Base-by-base conservation (phyloP, 2,329 filamentous ascomycete species). In the Berkeleyomyces basicola region DNA sequence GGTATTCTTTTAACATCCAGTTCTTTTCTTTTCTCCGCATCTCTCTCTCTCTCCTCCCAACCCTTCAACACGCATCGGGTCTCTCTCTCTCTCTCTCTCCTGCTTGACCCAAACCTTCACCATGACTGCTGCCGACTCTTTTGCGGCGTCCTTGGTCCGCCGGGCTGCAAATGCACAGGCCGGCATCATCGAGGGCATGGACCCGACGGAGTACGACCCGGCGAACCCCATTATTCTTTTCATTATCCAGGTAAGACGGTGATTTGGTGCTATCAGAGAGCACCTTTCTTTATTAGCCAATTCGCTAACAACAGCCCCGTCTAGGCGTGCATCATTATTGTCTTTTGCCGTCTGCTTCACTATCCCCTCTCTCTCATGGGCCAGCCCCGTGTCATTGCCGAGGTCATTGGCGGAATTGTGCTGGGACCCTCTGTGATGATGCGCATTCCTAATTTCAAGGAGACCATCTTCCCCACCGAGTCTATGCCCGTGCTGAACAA, bases 371-470 rank as follows among this genome's bases (percentile, higher is more conserved):
- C 85, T 67, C 85, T 84, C 69, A 78, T 93, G 59, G 83, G 86
- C 63, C 88, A 93, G 70, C 88, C 88, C 66, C 83, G 86, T 57
- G 88, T 93, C 67, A 91, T 93, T 68, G 86, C 88, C 59, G 88
- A 93, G 74, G 88, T 93, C 64, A 83, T 92, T 62, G 87, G 86
- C n/a, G 88, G 88, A 61, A 88, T 93, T 69, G 73, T 96, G 44
- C 79, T 96, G 1, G 90, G 90, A 3, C 90, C 90, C 1, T 93
- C 90, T 0, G 87, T 95, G 31, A 86, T 95, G 83, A 90, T 90
- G 69, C 84, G 86, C 61, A 90, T 95, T 31, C 89, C 89, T 0
- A 83, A 85, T 46, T 96, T 95, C 74, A 78, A 82, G 59, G 73
- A 77, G 2, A 78, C 85, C 66, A 92, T 96, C 67, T 96, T 96